A percentile compares a stretch with the other conserved stretches of the same genome.
Conservation (phyloP, 2,329 filamentous ascomycete genomes). For the Trichoderma simmonsii region DNA sequence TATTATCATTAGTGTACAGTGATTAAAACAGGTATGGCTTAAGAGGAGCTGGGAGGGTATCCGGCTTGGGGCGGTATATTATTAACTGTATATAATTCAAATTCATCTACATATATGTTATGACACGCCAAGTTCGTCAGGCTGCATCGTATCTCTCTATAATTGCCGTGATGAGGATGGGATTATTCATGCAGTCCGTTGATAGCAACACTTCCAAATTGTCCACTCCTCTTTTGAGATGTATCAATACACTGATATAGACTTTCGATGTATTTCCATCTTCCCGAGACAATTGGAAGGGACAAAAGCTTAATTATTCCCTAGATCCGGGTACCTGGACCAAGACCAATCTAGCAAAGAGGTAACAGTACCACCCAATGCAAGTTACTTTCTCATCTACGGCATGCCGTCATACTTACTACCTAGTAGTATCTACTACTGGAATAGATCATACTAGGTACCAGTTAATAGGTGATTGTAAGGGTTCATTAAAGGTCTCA, state of each 20-base stretch:
- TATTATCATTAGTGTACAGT: not conserved
- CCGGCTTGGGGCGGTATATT: not conserved
- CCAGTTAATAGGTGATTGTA: not conserved
- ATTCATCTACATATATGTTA: not conserved
- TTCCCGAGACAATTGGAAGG: not conserved
- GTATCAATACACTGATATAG: not conserved
- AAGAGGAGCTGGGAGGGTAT: not conserved
- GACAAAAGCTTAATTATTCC: not conserved
- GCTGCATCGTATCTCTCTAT: not conserved
- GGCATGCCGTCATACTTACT: not conserved
- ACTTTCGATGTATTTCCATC: not conserved
- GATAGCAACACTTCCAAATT: not conserved
- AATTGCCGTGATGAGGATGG: not conserved
- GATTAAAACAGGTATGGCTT: not conserved
- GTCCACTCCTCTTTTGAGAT: not conserved
- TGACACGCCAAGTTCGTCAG: not conserved
- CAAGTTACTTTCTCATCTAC: not conserved
- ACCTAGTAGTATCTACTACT: too few relatives aligned
- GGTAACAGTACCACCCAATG: not conserved
- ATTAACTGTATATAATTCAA: conserved; percentile 3
- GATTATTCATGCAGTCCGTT: not conserved
- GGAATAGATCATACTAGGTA: too few relatives aligned
- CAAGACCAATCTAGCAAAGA: not conserved
- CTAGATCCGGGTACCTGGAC: not conserved
- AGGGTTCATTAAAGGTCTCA: not conserved